phyloP scores from a whole-genome alignment of 164 flowering plant genomes.

The Chimonanthus praecox region DNA sequence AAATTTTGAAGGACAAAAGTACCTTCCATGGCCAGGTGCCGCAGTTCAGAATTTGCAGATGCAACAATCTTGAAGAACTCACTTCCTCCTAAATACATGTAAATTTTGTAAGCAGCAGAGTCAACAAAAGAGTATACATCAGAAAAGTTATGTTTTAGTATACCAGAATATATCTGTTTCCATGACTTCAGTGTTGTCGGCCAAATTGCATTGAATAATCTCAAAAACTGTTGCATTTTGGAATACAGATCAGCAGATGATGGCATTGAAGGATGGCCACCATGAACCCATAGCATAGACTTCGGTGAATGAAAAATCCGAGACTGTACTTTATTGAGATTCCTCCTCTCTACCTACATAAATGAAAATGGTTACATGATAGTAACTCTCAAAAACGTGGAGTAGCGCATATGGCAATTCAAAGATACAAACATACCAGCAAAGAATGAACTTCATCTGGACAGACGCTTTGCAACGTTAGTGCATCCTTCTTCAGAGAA shows the following conservation, averaged over 20 bases:
- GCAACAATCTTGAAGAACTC: constrained; percentile 26
- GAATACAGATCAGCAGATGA: constrained; percentile 43
- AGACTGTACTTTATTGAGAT: constrained; percentile 22
- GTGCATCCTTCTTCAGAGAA: constrained; percentile 43
- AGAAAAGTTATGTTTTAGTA: background rate
- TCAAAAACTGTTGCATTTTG: constrained; percentile 43
- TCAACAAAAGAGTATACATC: background rate
- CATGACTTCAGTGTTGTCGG: constrained; percentile 24
- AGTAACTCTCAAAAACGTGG: background rate
- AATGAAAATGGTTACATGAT: constrained; percentile 5
- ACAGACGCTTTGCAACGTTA: constrained; percentile 34
- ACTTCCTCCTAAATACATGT: constrained; percentile 17
- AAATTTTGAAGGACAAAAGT: background rate
- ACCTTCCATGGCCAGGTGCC: constrained; percentile 75
- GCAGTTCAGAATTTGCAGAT: constrained; percentile 49
- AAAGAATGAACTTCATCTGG: constrained; percentile 36
- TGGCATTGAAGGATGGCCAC: constrained; percentile 91
- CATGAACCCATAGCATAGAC: constrained; percentile 81
- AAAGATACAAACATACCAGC: constrained; percentile 33
- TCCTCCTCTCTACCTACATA: constrained; percentile 38
- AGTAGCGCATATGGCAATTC: background rate
- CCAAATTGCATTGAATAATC: constrained; percentile 57
- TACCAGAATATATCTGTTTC: constrained; percentile 31
- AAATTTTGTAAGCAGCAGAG: background rate
- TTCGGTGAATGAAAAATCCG: constrained; percentile 34